Conservation (phyloP, 495 filamentous ascomycete species). For the Hypomontagnella submonticulosa region DNA sequence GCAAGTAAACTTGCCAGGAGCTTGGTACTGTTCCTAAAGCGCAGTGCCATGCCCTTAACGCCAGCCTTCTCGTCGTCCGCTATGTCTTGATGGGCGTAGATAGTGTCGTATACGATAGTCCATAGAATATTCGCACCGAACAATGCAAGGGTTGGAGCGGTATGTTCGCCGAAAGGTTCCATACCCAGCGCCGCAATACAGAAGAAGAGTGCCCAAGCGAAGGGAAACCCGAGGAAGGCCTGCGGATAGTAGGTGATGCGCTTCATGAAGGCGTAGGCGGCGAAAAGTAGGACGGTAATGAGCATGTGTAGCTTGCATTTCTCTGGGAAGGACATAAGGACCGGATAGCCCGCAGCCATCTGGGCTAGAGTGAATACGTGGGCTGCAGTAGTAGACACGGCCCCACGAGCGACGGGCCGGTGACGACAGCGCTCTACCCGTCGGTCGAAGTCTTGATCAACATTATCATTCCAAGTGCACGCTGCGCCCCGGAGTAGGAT, state of each 20-base stretch:
- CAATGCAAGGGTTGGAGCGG: slow-evolving; percentile 30
- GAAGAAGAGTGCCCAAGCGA: slow-evolving; percentile 47
- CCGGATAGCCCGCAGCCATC: slow-evolving; percentile 14
- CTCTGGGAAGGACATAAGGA: slow-evolving; percentile 15
- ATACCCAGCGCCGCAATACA: slow-evolving; percentile 24
- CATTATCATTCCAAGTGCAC: slow-evolving; percentile 58
- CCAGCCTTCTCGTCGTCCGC: slow-evolving; percentile 57
- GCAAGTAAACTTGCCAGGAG: slow-evolving; percentile 12
- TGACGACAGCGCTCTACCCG: slow-evolving; percentile 51
- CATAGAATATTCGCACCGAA: slow-evolving; percentile 48
- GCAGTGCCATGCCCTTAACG: slow-evolving; percentile 53
- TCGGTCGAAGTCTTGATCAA: slow-evolving; percentile 57
- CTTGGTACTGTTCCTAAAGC: slow-evolving; percentile 44
- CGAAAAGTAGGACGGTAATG: slow-evolving; percentile 16
- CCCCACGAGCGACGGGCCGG: slow-evolving; percentile 60
- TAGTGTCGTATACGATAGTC: slow-evolving; percentile 59
- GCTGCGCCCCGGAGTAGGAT: slow-evolving; percentile 48
- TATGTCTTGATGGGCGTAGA: slow-evolving; percentile 60
- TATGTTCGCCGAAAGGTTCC: slow-evolving; percentile 22
- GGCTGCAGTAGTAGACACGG: slow-evolving; percentile 49
- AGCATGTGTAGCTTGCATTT: slow-evolving; percentile 19
- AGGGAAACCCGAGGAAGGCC: slow-evolving; percentile 47
- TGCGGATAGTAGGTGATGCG: slow-evolving; percentile 52
- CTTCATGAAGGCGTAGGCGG: slow-evolving; percentile 49
- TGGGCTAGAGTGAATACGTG: slow-evolving; percentile 45